Evolutionary conservation across 805 yeast species (phyloP), one percentile per base, ranked within the genome.

Genomic region (Barnettozyma populi): DNA sequence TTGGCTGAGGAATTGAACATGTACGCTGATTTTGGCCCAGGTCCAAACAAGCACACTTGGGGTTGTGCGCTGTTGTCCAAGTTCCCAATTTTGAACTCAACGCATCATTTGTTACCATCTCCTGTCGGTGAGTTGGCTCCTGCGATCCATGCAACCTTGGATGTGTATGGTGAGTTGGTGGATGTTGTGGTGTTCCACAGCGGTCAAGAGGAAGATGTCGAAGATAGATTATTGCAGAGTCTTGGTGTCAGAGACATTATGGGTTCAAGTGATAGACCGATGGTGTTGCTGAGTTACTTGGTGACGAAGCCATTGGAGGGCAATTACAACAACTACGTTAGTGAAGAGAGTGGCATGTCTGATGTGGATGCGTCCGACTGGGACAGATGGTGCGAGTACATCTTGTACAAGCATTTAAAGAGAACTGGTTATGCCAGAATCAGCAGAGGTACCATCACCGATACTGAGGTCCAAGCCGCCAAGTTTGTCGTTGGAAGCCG

Each of bases 61-160:
- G 99, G 99, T 37, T 85, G 90, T 43, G 94, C 94, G 2, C 73
- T 94, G 52, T 72, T 94, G 55, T 90, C 97, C 19, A 89, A 90
- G 63, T 94, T 92, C 76, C 99, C 99, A 27, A 94, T 94, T 52
- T 57, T 94, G 48, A 79, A 84, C 60, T 89, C 97, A 3, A 81
- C 90, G 1, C 99, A 94, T 65, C 95, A 90, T 63, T 73, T 94
- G 56, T 70, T 92, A 48, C 99, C 99, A 4, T 87, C 96, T 7
- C 99, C 99, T 2, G 97, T 87, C 29, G 99, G 99, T 16, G 99
- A 94, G 71, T 74, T 94, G 46, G 99, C 99, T 0, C 99, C 99
- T 5, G 98, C 97, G 1, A 94, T 94, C 55, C 96, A 86, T 65
- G 99, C 99, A 2, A 92, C 97, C 1, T 71, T 94, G 52, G 92